These are phyloP conservation scores for Phialophora verrucosa DNA, from an alignment of 2,329 filamentous ascomycete genomes.

Conservation along the genomic window DNA sequence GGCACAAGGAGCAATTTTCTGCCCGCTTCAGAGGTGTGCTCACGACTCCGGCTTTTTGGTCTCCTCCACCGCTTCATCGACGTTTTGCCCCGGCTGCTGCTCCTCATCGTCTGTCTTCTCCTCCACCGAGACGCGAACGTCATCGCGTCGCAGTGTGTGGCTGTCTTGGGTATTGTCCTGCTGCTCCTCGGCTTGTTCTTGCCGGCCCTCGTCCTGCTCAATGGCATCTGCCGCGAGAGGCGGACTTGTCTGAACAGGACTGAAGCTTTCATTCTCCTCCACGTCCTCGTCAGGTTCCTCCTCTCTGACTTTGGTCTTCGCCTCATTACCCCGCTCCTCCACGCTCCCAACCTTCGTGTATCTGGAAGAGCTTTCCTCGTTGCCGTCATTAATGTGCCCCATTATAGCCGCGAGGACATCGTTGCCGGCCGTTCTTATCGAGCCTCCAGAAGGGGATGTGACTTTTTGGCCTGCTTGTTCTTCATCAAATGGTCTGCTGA, in stretches of 20 bases:
- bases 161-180: slow-evolving; percentile 5
- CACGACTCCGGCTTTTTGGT: neutral
- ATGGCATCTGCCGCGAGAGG: neutral
- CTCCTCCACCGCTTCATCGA: neutral
- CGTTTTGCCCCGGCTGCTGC: neutral
- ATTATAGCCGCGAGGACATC: slow-evolving; percentile 38
- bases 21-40: neutral
- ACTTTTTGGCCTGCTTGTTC: slow-evolving; percentile 24
- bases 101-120: slow-evolving; percentile 16
- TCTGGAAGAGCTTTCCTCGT: slow-evolving; percentile 19
- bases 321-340: neutral
- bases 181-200: neutral
- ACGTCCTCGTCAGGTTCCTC: neutral
- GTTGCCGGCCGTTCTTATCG: slow-evolving; percentile 35
- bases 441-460: slow-evolving; percentile 36
- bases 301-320: neutral
- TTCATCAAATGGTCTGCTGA: slow-evolving; percentile 17
- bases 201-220: neutral
- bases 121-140: slow-evolving; percentile 9
- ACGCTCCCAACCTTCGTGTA: neutral
- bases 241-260: slow-evolving; percentile 7
- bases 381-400: slow-evolving; percentile 32
- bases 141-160: neutral
- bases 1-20: neutral
- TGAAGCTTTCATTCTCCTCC: slow-evolving; percentile 15